Evolutionary conservation across 1,139 yeast species (phyloP).

Genomic region (Tardiomyces depauwii): DNA sequence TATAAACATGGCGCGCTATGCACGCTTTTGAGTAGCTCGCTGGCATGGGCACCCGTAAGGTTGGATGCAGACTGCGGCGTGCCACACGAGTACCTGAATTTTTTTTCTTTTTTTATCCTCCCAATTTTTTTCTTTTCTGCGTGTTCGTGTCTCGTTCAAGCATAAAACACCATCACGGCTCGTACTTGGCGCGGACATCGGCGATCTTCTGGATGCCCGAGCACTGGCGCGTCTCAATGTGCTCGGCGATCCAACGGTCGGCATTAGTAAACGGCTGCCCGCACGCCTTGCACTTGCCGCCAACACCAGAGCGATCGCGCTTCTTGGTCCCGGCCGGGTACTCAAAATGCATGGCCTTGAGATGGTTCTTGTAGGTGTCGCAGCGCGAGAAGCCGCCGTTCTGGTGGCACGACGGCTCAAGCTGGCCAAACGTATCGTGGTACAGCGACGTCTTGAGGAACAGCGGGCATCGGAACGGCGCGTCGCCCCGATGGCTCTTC

Average conservation of each 20-base stretch:
- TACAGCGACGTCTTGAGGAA: slow-evolving; percentile 7
- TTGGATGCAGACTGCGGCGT: too few species aligned
- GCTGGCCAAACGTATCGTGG: slow-evolving; percentile 4
- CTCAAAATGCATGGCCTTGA: slow-evolving; percentile 80
- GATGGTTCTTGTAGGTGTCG: slow-evolving; percentile 85
- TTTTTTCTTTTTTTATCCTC: too few species aligned
- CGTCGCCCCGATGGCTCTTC: slow-evolving; percentile 49
- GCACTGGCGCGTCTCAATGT: slow-evolving; percentile 41
- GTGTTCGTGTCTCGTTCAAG: not conserved
- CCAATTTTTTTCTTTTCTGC: not conserved
- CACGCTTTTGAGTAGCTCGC: too few species aligned
- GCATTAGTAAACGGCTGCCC: slow-evolving; percentile 52
- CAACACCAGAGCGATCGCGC: slow-evolving; percentile 54
- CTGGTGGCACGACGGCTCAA: slow-evolving; percentile 44
- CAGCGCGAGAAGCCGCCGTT: slow-evolving; percentile 80
- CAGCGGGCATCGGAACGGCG: slow-evolving; percentile 26
- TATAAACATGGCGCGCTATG: too few species aligned
- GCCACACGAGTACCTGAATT: too few species aligned
- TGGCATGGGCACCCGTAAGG: too few species aligned
- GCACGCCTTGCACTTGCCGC: slow-evolving; percentile 73
- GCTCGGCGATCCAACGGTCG: slow-evolving; percentile 68
- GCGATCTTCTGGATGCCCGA: slow-evolving; percentile 11
- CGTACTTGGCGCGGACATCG: not conserved
- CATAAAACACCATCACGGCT: not conserved
- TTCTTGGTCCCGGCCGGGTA: slow-evolving; percentile 84